Base-by-base conservation (phyloP, 306 rosid species). In the Arachis stenosperma region DNA sequence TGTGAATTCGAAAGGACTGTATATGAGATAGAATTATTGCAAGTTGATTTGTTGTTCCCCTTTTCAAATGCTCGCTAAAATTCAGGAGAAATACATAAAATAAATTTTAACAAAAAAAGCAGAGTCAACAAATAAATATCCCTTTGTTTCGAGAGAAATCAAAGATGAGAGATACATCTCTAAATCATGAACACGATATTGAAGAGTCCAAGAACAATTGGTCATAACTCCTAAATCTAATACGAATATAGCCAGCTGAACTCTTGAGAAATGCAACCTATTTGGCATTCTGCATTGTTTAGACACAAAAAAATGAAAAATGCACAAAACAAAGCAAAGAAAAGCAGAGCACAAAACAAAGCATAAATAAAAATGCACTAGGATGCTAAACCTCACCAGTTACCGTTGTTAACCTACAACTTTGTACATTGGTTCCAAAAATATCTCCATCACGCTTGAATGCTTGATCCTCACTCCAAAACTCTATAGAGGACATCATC, bases 381-480 rank as follows among this genome's bases (percentile, higher is more conserved):
- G 70, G 72, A 17, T 69, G 72, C 67, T 71, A 30, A 53, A 63
- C 51, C 55, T 44, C 58, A 63, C 37, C 57, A 48, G 63, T 53
- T 54, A 64, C 62, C 46, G 15, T 42, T 42, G 15, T 42, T 42
- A 69, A 79, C 58, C 70, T 70, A 56, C 65, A 47, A 15, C 54
- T 77, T 65, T 78, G 80, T 85, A 83, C 87, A 85, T 65, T 15
- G 61, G 53, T 44, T 55, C 30, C 46, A 65, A 12, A 59, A 39
- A 73, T 67, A 67, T 51, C 36, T 57, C 61, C 77, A 74, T 33
- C 37, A 66, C 56, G 9, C 51, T 5, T 8, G 37, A 44, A 6
- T 9, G 46, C 77, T 30, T 9, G 39, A 68, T 44, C 82, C 77
- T 33, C 15, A 67, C 75, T 43, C 73, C 62, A 57, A 73, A 51